phyloP scores from a whole-genome alignment of 2,329 filamentous ascomycete species.

The Diaporthe batatas region DNA sequence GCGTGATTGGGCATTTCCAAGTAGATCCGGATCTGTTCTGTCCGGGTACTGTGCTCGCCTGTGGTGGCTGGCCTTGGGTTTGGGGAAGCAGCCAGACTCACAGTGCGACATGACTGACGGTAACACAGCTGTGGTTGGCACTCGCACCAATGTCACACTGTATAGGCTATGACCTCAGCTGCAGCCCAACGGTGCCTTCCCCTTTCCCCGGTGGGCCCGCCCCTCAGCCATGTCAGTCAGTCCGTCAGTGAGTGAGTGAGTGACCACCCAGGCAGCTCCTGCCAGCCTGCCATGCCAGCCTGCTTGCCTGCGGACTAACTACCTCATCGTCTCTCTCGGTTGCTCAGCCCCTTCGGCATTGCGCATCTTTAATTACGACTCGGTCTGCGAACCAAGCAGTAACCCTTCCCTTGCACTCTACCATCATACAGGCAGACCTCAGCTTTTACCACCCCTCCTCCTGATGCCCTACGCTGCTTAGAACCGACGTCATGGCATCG shows the following conservation, averaged over 20 bases:
- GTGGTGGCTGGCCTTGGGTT: neutral
- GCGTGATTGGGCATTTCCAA: conserved; percentile 9
- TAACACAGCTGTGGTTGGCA: neutral
- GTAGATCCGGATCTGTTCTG: conserved; percentile 1
- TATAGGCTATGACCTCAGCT: conserved; percentile 39
- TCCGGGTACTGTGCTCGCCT: conserved; percentile 16
- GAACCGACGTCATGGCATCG: conserved; percentile 74
- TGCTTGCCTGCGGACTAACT: conserved; percentile 24
- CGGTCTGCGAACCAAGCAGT: conserved; percentile 21
- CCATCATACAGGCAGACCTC: conserved; percentile 9
- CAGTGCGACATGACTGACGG: conserved; percentile 2
- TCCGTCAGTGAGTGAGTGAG: neutral
- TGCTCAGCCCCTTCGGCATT: conserved; percentile 41
- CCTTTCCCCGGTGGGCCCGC: conserved; percentile 41
- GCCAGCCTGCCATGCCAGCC: conserved; percentile 35
- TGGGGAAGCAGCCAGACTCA: conserved; percentile 15
- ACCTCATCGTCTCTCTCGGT: conserved; percentile 40
- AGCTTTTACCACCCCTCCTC: conserved; percentile 27
- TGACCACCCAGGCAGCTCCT: conserved; percentile 30
- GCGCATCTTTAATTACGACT: conserved; percentile 34
- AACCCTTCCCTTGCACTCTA: neutral
- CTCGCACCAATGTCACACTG: conserved; percentile 10
- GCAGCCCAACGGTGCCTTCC: conserved; percentile 40
- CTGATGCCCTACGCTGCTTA: conserved; percentile 40
- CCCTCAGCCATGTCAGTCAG: conserved; percentile 31